Percentiles rank a stretch among this genome's conserved stretches.
phyloP scores from a whole-genome alignment of 2,329 filamentous ascomycete species.

The Clonostachys chloroleuca region DNA sequence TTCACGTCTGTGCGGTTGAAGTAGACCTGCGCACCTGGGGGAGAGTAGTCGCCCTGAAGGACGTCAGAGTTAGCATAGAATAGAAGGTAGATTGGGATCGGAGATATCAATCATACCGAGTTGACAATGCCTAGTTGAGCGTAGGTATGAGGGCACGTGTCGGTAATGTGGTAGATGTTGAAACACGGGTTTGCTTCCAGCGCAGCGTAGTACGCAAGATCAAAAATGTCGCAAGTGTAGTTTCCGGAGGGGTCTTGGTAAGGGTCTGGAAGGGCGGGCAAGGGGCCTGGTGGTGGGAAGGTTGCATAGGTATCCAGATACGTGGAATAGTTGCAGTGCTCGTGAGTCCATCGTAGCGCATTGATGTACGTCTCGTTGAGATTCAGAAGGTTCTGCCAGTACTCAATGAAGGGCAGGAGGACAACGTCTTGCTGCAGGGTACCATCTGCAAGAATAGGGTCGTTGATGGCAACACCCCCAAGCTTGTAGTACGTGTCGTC shows the following conservation, averaged over 20 bases:
- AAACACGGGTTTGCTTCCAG: conserved; percentile 69
- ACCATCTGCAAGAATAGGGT: conserved; percentile 57
- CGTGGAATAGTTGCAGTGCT: conserved; percentile 57
- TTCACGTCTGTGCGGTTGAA: conserved; percentile 69
- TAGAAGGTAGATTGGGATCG: conserved; percentile 31
- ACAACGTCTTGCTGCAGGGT: conserved; percentile 38
- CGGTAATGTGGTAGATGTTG: conserved; percentile 69
- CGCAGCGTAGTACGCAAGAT: conserved; percentile 49
- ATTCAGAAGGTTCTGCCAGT: conserved; percentile 55
- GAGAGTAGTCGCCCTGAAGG: conserved; percentile 30
- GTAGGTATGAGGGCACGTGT: conserved; percentile 68
- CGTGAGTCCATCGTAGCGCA: conserved; percentile 43
- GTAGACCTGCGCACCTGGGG: conserved; percentile 53
- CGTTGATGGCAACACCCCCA: conserved; percentile 66
- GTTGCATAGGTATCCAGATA: conserved; percentile 58
- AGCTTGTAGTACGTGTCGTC: conserved; percentile 65
- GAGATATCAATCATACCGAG: conserved; percentile 16
- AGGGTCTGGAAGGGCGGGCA: conserved; percentile 46
- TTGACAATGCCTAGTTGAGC: conserved; percentile 70
- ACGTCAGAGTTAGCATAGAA: no score
- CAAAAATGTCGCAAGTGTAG: conserved; percentile 53
- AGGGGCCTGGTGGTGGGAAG: conserved; percentile 61
- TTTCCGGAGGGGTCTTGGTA: conserved; percentile 24
- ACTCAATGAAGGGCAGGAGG: conserved; percentile 54
- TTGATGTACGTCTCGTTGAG: conserved; percentile 56